Conservation (phyloP, 345 rosid species). For the Durio zibethinus region DNA sequence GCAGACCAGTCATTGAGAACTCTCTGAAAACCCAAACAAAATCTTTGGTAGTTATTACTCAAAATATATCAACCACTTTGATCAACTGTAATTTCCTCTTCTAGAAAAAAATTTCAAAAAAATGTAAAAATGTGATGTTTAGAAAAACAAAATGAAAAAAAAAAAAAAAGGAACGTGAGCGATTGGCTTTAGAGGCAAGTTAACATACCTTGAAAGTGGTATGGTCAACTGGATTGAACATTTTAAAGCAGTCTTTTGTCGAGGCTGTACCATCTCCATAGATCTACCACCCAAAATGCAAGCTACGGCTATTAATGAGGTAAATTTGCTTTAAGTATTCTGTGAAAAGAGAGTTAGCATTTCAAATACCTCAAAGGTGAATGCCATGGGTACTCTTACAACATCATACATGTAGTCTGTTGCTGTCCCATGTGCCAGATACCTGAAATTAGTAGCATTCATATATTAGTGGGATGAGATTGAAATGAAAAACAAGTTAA, state of each 20-base stretch:
- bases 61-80: not conserved
- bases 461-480: not conserved
- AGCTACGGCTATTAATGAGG: constrained; percentile 2
- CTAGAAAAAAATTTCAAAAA: not conserved
- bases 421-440: constrained; percentile 96
- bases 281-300: constrained; percentile 48
- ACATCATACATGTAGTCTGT: constrained; percentile 93
- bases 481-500: not conserved
- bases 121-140: not conserved
- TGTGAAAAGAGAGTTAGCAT: constrained; percentile 15
- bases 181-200: not conserved
- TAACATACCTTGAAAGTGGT: constrained; percentile 67
- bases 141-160: not conserved
- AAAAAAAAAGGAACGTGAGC: not conserved
- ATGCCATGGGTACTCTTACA: constrained; percentile 86
- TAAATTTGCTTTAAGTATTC: not conserved
- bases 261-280: constrained; percentile 70
- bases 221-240: constrained; percentile 86
- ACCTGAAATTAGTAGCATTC: constrained; percentile 43
- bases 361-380: constrained; percentile 89
- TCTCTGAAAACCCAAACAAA: constrained; percentile 45
- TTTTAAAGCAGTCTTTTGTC: constrained; percentile 80
- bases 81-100: not conserved
- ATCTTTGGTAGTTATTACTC: not conserved
- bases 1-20: constrained; percentile 92